A percentile compares a stretch with the other conserved stretches of the same genome.
phyloP scores from a whole-genome alignment of 164 flowering plant species.

The Magnolia changhungtana region DNA sequence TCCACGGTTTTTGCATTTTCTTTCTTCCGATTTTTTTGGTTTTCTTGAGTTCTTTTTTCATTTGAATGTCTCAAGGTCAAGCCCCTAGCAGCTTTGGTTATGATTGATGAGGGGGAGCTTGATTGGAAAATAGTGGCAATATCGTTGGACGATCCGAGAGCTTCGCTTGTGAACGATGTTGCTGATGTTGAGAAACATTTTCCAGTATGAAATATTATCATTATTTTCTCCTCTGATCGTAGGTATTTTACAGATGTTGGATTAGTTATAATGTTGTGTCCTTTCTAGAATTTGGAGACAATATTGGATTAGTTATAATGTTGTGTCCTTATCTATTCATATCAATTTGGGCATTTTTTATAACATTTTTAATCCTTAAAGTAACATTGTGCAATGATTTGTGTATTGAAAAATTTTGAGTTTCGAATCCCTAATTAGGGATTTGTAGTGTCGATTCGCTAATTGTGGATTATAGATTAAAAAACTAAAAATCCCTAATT shows the following conservation, averaged over 20 bases:
- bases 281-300: neutral
- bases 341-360: too few relatives aligned
- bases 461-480: too few relatives aligned
- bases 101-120: conserved; percentile 99
- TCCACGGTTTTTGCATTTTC: too few relatives aligned
- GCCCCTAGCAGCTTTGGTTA: conserved; percentile 89
- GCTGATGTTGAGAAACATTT: conserved; percentile 95
- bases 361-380: too few relatives aligned
- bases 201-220: conserved; percentile 45
- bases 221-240: neutral
- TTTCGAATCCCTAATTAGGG: too few relatives aligned
- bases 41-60: too few relatives aligned
- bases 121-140: conserved; percentile 99
- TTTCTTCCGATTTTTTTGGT: too few relatives aligned
- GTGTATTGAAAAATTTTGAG: too few relatives aligned
- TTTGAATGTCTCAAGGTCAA: conserved; percentile 79
- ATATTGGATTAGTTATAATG: neutral
- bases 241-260: neutral
- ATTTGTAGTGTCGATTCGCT: too few relatives aligned
- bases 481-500: too few relatives aligned
- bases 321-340: too few relatives aligned
- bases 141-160: conserved; percentile 90
- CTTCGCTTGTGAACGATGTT: conserved; percentile 85
- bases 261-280: neutral
- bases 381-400: too few relatives aligned